Conservation (phyloP, 2,329 filamentous ascomycete species). For the Talaromyces verruculosus region DNA sequence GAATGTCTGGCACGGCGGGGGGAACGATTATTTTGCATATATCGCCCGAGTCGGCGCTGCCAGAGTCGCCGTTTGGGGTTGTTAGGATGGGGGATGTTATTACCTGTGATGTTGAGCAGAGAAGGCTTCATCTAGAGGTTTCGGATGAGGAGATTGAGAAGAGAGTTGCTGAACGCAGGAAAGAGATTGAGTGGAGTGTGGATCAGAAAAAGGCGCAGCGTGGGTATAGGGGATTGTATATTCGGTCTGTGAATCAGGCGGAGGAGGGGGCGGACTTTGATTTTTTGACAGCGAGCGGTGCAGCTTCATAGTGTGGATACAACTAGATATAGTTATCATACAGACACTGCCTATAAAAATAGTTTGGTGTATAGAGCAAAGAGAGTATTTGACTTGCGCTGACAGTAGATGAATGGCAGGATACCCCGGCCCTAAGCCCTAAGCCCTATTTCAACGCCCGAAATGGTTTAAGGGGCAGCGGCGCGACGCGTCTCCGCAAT, state of each 20-base stretch:
- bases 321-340: no score
- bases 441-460: slow-evolving; percentile 34
- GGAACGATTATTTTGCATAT: slow-evolving; percentile 57
- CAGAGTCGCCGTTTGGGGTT: slow-evolving; percentile 50
- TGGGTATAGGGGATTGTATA: slow-evolving; percentile 45
- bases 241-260: slow-evolving; percentile 45
- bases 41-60: slow-evolving; percentile 52
- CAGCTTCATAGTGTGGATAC: not conserved
- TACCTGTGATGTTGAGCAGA: slow-evolving; percentile 46
- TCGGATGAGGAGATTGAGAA: slow-evolving; percentile 43
- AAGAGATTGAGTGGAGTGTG: slow-evolving; percentile 23
- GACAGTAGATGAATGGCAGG: no score
- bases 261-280: slow-evolving; percentile 45
- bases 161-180: slow-evolving; percentile 36
- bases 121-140: slow-evolving; percentile 45
- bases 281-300: slow-evolving; percentile 35
- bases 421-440: slow-evolving; percentile 31
- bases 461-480: not conserved
- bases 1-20: slow-evolving; percentile 58
- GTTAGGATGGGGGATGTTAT: slow-evolving; percentile 52
- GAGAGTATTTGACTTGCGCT: no score
- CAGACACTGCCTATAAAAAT: no score
- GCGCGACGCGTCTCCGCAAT: slow-evolving; percentile 27
- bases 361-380: no score
- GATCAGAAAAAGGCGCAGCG: slow-evolving; percentile 22